phyloP scores from a whole-genome alignment of 257 asterid species.

The Solanum dulcamara region DNA sequence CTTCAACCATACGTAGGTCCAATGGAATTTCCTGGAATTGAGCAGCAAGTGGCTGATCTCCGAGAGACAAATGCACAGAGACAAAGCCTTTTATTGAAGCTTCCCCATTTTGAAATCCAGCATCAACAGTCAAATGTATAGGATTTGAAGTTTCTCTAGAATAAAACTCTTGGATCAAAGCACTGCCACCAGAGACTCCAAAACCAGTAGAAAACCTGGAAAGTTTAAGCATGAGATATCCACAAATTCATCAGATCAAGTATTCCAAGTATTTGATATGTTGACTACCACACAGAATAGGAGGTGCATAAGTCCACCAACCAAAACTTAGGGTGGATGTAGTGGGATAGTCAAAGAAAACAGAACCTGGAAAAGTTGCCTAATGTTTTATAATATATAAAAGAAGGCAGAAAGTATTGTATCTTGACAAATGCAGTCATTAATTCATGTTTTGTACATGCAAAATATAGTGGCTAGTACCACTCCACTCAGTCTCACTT shows the following conservation, averaged over 20 bases:
- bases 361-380: background rate
- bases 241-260: background rate
- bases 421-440: background rate
- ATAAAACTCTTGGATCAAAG: slow-evolving; percentile 71
- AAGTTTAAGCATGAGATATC: background rate
- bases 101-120: slow-evolving; percentile 46
- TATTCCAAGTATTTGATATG: background rate
- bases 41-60: slow-evolving; percentile 85
- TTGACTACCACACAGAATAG: background rate
- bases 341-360: background rate
- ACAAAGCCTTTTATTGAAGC: slow-evolving; percentile 52
- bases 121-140: slow-evolving; percentile 76
- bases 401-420: background rate
- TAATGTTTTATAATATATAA: background rate
- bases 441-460: background rate
- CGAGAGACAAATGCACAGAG: slow-evolving; percentile 51
- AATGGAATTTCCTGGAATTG: slow-evolving; percentile 90
- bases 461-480: background rate
- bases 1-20: slow-evolving; percentile 86
- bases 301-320: background rate
- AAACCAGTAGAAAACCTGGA: slow-evolving; percentile 80
- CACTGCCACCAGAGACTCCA: slow-evolving; percentile 73
- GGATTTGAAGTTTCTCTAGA: slow-evolving; percentile 61
- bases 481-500: background rate
- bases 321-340: background rate